Conservation (phyloP, 192 early-diverging fungal species). For the Gonapodya sp. region DNA sequence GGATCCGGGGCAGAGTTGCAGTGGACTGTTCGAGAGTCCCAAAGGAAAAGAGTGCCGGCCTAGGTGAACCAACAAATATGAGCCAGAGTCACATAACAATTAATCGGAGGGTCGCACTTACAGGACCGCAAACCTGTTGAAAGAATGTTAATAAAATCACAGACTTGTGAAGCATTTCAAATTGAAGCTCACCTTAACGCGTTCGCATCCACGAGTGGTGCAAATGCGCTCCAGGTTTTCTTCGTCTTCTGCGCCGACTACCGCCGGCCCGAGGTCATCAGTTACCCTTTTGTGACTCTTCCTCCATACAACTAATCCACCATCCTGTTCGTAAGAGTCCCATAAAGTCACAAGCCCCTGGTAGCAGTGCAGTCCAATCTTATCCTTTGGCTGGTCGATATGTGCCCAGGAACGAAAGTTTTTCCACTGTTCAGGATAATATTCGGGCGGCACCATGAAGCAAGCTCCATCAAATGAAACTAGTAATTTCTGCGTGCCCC, state of each 20-base stretch:
- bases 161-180: neutral
- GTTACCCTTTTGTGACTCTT: neutral
- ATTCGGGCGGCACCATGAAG: neutral
- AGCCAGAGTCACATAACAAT: too few relatives aligned
- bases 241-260: neutral
- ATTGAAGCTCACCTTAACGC: neutral
- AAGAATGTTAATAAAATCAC: too few relatives aligned
- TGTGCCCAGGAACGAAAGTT: neutral
- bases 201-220: neutral
- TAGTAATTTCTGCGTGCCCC: neutral
- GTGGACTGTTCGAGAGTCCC: constrained; percentile 9
- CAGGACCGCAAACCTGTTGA: too few relatives aligned
- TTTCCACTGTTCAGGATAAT: neutral
- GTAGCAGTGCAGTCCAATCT: neutral
- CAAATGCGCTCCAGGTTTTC: neutral
- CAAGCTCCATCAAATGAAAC: neutral
- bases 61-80: too few relatives aligned
- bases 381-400: neutral
- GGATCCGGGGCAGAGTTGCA: neutral
- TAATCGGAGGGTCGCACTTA: too few relatives aligned
- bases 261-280: neutral
- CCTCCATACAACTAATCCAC: neutral
- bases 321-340: neutral
- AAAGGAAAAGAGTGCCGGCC: constrained; percentile 2
- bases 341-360: constrained; percentile 7